A percentile compares a stretch with the other conserved stretches of the same genome.
phyloP scores from a whole-genome alignment of 2,329 filamentous ascomycete genomes.

The Aspergillus eucalypticola region DNA sequence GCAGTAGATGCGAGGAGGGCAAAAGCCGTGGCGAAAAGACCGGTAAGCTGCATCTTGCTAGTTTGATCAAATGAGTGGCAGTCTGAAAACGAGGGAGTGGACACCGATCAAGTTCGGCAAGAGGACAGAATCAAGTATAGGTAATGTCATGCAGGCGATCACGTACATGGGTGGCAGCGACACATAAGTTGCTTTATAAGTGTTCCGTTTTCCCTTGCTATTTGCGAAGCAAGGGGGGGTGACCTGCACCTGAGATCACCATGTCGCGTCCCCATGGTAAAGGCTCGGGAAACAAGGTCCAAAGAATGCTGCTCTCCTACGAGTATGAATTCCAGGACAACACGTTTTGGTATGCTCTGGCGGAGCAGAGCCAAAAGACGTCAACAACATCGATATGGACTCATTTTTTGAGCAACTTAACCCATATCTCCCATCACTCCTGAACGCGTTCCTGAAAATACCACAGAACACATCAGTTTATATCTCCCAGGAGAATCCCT shows the following conservation, averaged over 20 bases:
- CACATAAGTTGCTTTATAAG: not conserved
- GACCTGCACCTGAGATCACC: not conserved
- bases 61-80: not conserved
- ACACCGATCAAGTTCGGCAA: not conserved
- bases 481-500: not conserved
- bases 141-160: not conserved
- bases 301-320: not conserved
- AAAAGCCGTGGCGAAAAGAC: not conserved
- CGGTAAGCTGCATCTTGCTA: conserved; percentile 3
- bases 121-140: not conserved
- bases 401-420: too few species aligned
- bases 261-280: not conserved
- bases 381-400: not conserved
- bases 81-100: not conserved
- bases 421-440: too few species aligned
- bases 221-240: not conserved
- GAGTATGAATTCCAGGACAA: not conserved
- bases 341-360: not conserved
- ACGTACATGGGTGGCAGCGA: not conserved
- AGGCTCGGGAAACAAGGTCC: not conserved
- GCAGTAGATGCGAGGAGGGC: conserved; percentile 1
- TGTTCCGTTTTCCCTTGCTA: not conserved
- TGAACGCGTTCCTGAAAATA: too few species aligned
- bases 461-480: not conserved
- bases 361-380: not conserved